Evolutionary conservation across 2,329 filamentous ascomycete species (phyloP).

Genomic region (Allantophomopsis cytisporea): DNA sequence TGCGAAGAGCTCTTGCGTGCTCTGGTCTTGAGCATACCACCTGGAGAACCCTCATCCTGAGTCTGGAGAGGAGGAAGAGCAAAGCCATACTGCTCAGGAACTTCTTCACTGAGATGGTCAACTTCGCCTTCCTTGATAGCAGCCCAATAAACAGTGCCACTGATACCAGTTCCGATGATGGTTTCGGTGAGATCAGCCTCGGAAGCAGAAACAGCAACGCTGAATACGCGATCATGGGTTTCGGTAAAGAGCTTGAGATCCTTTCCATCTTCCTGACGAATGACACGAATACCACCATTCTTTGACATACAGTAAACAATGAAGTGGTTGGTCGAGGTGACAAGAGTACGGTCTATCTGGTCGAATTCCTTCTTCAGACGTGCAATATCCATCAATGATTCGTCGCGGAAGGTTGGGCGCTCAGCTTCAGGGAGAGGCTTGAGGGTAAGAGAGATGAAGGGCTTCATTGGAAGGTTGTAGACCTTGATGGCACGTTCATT

Average conservation of each 20-base stretch:
- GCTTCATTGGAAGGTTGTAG: slow-evolving; percentile 92
- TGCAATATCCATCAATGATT: slow-evolving; percentile 83
- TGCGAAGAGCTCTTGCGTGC: slow-evolving; percentile 82
- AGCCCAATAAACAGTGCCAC: slow-evolving; percentile 94
- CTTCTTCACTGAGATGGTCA: slow-evolving; percentile 65
- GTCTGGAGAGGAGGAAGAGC: slow-evolving; percentile 76
- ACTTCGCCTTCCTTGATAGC: slow-evolving; percentile 64
- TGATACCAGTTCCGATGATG: slow-evolving; percentile 85
- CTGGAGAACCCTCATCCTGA: slow-evolving; percentile 81
- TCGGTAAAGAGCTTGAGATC: slow-evolving; percentile 88
- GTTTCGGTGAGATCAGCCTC: slow-evolving; percentile 55
- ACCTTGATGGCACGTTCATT: slow-evolving; percentile 58
- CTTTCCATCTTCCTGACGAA: slow-evolving; percentile 84
- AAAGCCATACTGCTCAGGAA: slow-evolving; percentile 76
- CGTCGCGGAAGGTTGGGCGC: slow-evolving; percentile 56
- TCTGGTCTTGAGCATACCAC: slow-evolving; percentile 88
- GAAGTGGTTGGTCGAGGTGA: slow-evolving; percentile 77
- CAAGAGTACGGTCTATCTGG: slow-evolving; percentile 87
- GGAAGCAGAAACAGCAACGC: slow-evolving; percentile 69
- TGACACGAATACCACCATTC: slow-evolving; percentile 82
- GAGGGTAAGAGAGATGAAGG: slow-evolving; percentile 83
- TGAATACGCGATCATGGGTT: slow-evolving; percentile 89
- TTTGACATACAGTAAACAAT: slow-evolving; percentile 93
- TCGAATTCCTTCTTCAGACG: slow-evolving; percentile 96
- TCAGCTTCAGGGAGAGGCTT: slow-evolving; percentile 39